Conservation (phyloP, 2,329 filamentous ascomycete genomes). For the Talaromyces piceae region DNA sequence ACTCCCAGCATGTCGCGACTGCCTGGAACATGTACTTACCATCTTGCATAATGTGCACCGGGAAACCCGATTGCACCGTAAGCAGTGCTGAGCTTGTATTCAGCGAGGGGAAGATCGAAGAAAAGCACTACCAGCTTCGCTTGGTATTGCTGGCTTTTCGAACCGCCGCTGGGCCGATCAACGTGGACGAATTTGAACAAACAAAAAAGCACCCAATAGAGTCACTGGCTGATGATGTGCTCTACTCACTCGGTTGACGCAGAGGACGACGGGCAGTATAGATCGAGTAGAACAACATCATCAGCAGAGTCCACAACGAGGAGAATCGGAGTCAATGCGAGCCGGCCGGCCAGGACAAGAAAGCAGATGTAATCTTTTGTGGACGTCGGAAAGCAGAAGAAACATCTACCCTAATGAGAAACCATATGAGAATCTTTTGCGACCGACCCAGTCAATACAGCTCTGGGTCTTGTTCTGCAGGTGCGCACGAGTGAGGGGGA, state of each 20-base stretch:
- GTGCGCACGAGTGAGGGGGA: too few relatives aligned
- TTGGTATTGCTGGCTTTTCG: too few relatives aligned
- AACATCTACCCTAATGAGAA: not conserved
- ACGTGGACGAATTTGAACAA: not conserved
- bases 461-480: too few relatives aligned
- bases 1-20: not conserved
- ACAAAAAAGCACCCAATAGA: not conserved
- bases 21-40: constrained; percentile 20
- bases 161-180: not conserved
- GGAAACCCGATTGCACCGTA: constrained; percentile 9
- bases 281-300: not conserved
- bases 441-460: too few relatives aligned
- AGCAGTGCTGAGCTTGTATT: too few relatives aligned
- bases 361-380: not conserved
- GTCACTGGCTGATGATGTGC: not conserved
- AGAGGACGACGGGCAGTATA: not conserved
- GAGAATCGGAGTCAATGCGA: not conserved
- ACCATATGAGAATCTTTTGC: too few relatives aligned
- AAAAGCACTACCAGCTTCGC: not conserved
- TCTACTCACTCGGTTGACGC: not conserved
- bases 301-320: not conserved
- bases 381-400: not conserved
- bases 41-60: constrained; percentile 25
- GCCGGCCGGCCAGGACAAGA: not conserved
- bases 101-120: not conserved